Evolutionary conservation across 768 basidiomycete species (phyloP).

Genomic region (Brasilioporus rufonigricans): DNA sequence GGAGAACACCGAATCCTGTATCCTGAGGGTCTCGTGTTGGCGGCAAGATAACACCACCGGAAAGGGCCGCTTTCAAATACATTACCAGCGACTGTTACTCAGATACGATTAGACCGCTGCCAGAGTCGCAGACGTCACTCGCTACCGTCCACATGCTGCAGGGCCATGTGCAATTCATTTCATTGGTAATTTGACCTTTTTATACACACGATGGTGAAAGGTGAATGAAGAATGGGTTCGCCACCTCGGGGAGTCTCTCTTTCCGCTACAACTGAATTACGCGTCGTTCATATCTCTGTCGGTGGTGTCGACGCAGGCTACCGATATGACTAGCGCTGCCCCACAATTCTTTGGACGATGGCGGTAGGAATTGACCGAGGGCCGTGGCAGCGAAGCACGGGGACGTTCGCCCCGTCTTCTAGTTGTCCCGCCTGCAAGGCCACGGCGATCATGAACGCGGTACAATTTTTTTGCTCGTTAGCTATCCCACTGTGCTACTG

Average conservation of each 20-base stretch:
- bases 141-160: constrained; percentile 16
- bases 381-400: constrained; percentile 10
- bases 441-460: constrained; percentile 16
- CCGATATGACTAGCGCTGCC: constrained; percentile 6
- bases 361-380: constrained; percentile 1
- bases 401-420: constrained; percentile 1
- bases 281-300: constrained; percentile 8
- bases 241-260: constrained; percentile 9
- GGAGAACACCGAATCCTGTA: constrained; percentile 19
- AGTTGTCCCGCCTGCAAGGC: not conserved
- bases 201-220: not conserved
- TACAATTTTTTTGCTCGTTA: not conserved
- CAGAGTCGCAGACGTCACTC: constrained; percentile 19
- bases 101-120: constrained; percentile 9
- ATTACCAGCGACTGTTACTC: not conserved
- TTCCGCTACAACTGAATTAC: constrained; percentile 13
- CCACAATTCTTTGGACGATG: not conserved
- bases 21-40: constrained; percentile 2
- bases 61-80: constrained; percentile 24
- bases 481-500: not conserved
- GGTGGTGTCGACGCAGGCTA: constrained; percentile 5
- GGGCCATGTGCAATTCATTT: constrained; percentile 25
- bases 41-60: constrained; percentile 21
- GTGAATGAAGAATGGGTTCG: constrained; percentile 8
- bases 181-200: constrained; percentile 2